Percentiles rank a stretch among this genome's conserved stretches.
phyloP scores from a whole-genome alignment of 129 eudicot genomes.

The Arctium minus region DNA sequence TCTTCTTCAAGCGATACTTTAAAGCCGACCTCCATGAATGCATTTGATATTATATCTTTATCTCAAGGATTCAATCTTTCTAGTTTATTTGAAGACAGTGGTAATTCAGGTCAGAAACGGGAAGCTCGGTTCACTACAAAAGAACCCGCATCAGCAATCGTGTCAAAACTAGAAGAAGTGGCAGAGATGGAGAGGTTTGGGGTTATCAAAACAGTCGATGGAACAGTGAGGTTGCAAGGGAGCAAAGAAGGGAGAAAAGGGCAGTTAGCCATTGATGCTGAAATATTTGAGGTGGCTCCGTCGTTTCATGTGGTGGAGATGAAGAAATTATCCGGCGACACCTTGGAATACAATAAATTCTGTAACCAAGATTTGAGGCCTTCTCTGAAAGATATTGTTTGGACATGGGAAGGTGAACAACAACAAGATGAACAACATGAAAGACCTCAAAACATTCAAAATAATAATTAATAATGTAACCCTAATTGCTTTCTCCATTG shows the following conservation, averaged over 20 bases:
- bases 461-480: background rate
- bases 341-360: constrained; percentile 46
- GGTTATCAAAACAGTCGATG: constrained; percentile 37
- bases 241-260: constrained; percentile 58
- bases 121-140: constrained; percentile 42
- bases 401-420: constrained; percentile 41
- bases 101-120: background rate
- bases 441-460: constrained; percentile 1
- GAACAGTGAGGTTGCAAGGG: constrained; percentile 44
- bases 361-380: constrained; percentile 54
- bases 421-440: background rate
- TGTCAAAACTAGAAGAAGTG: constrained; percentile 44
- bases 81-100: constrained; percentile 31
- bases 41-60: constrained; percentile 50
- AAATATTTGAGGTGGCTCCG: constrained; percentile 62
- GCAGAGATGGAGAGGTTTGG: constrained; percentile 33
- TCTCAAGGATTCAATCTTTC: constrained; percentile 48
- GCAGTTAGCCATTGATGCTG: constrained; percentile 49
- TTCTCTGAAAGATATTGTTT: constrained; percentile 47
- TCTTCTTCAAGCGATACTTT: background rate
- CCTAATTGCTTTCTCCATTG: background rate
- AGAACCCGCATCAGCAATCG: constrained; percentile 33
- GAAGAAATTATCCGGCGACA: constrained; percentile 49
- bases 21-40: constrained; percentile 40
- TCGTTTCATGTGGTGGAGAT: constrained; percentile 59